Evolutionary conservation across 345 rosid species (phyloP).

Genomic region (Rhizophora apiculata): DNA sequence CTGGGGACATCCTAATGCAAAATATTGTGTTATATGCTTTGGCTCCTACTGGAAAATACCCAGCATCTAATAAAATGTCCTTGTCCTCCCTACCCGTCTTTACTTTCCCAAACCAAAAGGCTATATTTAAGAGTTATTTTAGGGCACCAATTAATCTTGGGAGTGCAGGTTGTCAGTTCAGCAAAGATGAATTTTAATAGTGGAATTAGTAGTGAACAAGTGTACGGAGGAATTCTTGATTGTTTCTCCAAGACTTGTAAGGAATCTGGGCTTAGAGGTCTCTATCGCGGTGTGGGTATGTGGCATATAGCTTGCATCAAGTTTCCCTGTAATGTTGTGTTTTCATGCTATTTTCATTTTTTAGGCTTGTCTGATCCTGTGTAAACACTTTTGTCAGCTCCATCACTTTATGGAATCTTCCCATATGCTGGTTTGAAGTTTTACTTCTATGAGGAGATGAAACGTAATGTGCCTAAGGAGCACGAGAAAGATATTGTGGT

Average conservation of each 20-base stretch:
- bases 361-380: constrained; percentile 12
- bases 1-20: too few relatives aligned
- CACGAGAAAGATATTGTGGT: constrained; percentile 64
- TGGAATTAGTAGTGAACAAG: constrained; percentile 34
- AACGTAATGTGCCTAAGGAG: constrained; percentile 71
- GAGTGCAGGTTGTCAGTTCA: constrained; percentile 64
- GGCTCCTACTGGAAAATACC: neutral
- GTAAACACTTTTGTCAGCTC: constrained; percentile 46
- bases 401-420: constrained; percentile 90
- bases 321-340: constrained; percentile 6
- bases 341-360: constrained; percentile 1
- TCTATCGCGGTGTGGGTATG: constrained; percentile 95
- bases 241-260: constrained; percentile 73
- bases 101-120: neutral
- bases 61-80: neutral
- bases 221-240: constrained; percentile 71
- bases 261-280: constrained; percentile 74
- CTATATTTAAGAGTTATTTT: constrained; percentile 4
- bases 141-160: constrained; percentile 13
- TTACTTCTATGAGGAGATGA: constrained; percentile 96
- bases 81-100: neutral
- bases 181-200: constrained; percentile 40
- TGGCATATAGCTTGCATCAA: constrained; percentile 8
- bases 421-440: constrained; percentile 97
- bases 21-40: neutral